phyloP scores from a whole-genome alignment of 2,329 filamentous ascomycete genomes.

The Colletotrichum limetticola region DNA sequence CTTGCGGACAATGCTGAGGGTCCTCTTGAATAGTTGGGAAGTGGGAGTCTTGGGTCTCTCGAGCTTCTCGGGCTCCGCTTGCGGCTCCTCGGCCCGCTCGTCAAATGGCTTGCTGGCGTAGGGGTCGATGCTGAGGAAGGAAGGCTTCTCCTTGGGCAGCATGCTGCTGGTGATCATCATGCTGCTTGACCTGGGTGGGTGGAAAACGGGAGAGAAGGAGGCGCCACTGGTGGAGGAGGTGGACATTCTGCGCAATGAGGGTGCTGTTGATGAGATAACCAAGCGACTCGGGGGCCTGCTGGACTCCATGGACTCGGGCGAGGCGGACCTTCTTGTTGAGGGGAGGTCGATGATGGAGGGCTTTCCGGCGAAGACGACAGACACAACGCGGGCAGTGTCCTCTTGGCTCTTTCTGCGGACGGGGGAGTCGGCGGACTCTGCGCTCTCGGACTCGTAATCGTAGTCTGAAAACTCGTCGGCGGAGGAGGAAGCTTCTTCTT shows the following conservation, averaged over 20 bases:
- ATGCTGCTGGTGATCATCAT: slow-evolving; percentile 46
- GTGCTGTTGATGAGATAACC: slow-evolving; percentile 42
- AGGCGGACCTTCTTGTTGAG: slow-evolving; percentile 51
- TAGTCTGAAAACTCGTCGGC: slow-evolving; percentile 70
- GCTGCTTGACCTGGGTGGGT: slow-evolving; percentile 56
- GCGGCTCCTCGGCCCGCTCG: slow-evolving; percentile 41
- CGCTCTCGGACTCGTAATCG: slow-evolving; percentile 54
- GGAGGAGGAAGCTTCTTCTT: slow-evolving; percentile 72
- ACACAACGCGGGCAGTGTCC: slow-evolving; percentile 68
- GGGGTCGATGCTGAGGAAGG: slow-evolving; percentile 66
- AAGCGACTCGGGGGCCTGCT: slow-evolving; percentile 39
- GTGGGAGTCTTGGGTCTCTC: slow-evolving; percentile 57
- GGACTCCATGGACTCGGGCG: slow-evolving; percentile 51
- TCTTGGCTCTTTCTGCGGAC: slow-evolving; percentile 56
- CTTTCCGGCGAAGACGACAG: slow-evolving; percentile 69
- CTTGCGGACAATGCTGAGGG: slow-evolving; percentile 65
- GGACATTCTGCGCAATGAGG: slow-evolving; percentile 44
- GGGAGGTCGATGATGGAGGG: slow-evolving; percentile 66
- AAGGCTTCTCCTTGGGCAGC: slow-evolving; percentile 50
- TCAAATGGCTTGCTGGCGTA: slow-evolving; percentile 54
- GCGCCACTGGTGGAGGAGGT: slow-evolving; percentile 47
- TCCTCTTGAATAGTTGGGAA: slow-evolving; percentile 60
- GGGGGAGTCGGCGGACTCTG: slow-evolving; percentile 42
- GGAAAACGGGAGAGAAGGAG: slow-evolving; percentile 45
- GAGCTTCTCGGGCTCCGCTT: slow-evolving; percentile 43